These are phyloP conservation scores for Plenodomus lindquistii DNA, from an alignment of 2,329 filamentous ascomycete genomes.

Conservation along the genomic window DNA sequence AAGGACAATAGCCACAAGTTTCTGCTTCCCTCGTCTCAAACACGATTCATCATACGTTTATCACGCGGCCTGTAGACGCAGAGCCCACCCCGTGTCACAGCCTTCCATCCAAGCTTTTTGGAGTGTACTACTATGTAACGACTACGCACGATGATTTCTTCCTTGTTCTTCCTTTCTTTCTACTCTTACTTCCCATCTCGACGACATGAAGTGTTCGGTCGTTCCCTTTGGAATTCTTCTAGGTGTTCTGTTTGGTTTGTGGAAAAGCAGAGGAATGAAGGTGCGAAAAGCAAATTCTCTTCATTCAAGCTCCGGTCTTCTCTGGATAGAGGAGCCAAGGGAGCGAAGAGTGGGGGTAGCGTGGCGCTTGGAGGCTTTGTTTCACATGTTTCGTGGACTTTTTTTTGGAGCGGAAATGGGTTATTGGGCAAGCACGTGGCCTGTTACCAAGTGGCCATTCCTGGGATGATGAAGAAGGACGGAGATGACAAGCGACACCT, in stretches of 20 bases:
- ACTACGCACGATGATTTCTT: slow-evolving; percentile 17
- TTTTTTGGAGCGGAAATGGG: not conserved
- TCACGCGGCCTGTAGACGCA: slow-evolving; percentile 14
- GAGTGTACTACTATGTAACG: slow-evolving; percentile 44
- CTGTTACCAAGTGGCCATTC: not conserved
- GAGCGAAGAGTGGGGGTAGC: not conserved
- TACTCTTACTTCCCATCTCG: slow-evolving; percentile 8
- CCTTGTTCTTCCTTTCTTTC: slow-evolving; percentile 8
- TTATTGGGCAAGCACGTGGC: not conserved
- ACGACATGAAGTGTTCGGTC: slow-evolving; percentile 24
- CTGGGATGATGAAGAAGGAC: not conserved
- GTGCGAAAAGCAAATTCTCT: slow-evolving; percentile 5
- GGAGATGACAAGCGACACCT: not conserved
- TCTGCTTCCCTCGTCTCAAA: slow-evolving; percentile 24
- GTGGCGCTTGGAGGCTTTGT: not conserved
- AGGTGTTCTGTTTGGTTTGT: not conserved
- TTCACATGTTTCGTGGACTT: too few relatives aligned
- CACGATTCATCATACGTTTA: not conserved
- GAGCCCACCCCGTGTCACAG: slow-evolving; percentile 21
- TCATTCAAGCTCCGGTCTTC: not conserved
- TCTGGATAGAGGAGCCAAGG: not conserved
- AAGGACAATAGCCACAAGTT: slow-evolving; percentile 27
- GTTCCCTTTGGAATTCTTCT: slow-evolving; percentile 4
- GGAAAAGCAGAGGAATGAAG: not conserved
- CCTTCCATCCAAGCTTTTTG: slow-evolving; percentile 16